Base-by-base conservation (phyloP, 1,284 basidiomycete genomes). In the Vanrija humicola region DNA sequence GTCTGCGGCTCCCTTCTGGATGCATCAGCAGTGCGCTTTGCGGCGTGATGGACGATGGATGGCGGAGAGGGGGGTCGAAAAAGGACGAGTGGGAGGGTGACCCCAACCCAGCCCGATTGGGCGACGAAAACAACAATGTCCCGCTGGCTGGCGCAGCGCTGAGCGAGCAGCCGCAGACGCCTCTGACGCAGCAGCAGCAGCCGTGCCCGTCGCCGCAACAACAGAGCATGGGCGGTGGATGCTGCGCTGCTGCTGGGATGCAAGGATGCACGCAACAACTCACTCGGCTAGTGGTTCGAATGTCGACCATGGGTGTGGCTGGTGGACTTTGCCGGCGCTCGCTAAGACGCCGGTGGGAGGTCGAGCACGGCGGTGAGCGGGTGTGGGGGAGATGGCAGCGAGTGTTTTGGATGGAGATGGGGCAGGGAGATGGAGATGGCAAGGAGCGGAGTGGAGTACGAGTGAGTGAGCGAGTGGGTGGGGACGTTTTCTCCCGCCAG, bases 81-180 rank as follows among this genome's bases (percentile, higher is more conserved):
- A 34, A 34, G 34, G 34, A 34, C 34, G 34, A 14, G n/a, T 42
- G n/a, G 39, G 39, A 18, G 39, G 40, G 40, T 21, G n/a, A 42
- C 40, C n/a, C n/a, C 40, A 21, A 42, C 40, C 40, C 40, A 18
- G n/a, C 40, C 40, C 40, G n/a, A 42, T 42, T 42, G 40, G 40
- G 40, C 40, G 34, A 34, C 34, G 43, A 56, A 59, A 59, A 59
- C 58, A 59, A 59, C 58, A 59, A 59, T 28, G 19, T 42, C n/a
- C 40, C 40, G 40, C 40, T 8, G n/a, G 34, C 34, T 12, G 12
- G 34, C 34, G 9, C 12, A 14, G 34, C 34, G 34, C 34, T 34
- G 34, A 34, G 12, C 14, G 34, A 18, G 38, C 38, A 42, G 16
- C 40, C 6, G 7, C n/a, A 16, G 40, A 18, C 40, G 40, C 19